A percentile compares a stretch with the other conserved stretches of the same genome.
Conservation (phyloP, 306 rosid species). For the Prunus dulcis region DNA sequence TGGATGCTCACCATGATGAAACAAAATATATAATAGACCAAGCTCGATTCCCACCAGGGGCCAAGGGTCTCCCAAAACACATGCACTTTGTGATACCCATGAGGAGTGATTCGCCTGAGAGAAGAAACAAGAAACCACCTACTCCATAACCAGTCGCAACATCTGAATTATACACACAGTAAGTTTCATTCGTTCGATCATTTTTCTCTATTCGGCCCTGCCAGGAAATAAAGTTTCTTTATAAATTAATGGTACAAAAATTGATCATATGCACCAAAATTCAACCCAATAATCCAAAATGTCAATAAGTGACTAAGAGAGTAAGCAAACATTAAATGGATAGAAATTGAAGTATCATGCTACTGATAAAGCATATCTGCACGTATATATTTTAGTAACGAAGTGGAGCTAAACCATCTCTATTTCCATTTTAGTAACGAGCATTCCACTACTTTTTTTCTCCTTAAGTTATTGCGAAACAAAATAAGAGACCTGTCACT, state of each 20-base stretch:
- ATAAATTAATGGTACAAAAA: background rate
- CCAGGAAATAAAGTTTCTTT: slow-evolving; percentile 4
- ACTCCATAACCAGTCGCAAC: slow-evolving; percentile 95
- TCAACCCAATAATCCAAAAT: background rate
- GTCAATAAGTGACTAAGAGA: background rate
- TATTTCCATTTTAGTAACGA: background rate
- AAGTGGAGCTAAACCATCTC: background rate
- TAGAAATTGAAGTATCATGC: background rate
- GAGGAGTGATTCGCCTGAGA: slow-evolving; percentile 70
- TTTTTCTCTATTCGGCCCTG: slow-evolving; percentile 56
- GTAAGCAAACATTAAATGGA: background rate
- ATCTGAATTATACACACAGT: slow-evolving; percentile 84
- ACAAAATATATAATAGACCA: slow-evolving; percentile 88
- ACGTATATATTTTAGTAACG: background rate
- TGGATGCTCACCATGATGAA: slow-evolving; percentile 72
- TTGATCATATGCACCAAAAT: background rate
- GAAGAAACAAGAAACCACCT: slow-evolving; percentile 83
- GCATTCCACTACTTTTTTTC: background rate
- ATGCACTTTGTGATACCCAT: slow-evolving; percentile 89
- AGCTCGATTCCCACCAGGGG: slow-evolving; percentile 80
- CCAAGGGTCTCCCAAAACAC: slow-evolving; percentile 88
- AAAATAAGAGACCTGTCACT: background rate
- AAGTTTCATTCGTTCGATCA: slow-evolving; percentile 49
- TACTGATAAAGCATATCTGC: background rate
- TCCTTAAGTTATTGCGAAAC: background rate